Evolutionary conservation across 495 filamentous ascomycete species (phyloP).

Genomic region (Ramalina intermedia): DNA sequence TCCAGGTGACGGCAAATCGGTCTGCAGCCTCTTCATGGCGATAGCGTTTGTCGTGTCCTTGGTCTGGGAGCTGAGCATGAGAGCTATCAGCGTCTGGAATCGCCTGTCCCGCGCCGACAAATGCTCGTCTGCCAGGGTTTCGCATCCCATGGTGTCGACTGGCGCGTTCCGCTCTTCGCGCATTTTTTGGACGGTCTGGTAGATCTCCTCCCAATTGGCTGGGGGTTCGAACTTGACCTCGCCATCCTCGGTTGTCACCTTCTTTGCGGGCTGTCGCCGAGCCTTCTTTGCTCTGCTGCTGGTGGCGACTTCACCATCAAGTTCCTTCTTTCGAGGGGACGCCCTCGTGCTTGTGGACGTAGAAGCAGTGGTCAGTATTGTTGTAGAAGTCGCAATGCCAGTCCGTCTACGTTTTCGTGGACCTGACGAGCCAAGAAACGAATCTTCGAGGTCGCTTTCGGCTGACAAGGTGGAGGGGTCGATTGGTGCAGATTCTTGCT

Average conservation of each 20-base stretch:
- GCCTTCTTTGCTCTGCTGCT: conserved; percentile 24
- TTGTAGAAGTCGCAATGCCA: conserved; percentile 10
- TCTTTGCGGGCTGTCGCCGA: conserved; percentile 50
- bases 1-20: conserved; percentile 43
- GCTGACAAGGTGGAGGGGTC: conserved; percentile 25
- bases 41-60: conserved; percentile 87
- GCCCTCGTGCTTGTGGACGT: conserved; percentile 6
- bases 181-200: conserved; percentile 65
- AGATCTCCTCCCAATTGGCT: conserved; percentile 73
- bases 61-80: conserved; percentile 96
- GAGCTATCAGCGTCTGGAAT: conserved; percentile 78
- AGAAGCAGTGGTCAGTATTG: conserved; percentile 15
- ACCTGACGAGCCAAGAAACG: conserved; percentile 24
- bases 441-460: conserved; percentile 48
- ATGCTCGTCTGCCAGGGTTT: conserved; percentile 47
- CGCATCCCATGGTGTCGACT: conserved; percentile 97
- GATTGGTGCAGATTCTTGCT: conserved; percentile 22
- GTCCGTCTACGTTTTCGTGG: conserved; percentile 38
- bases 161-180: conserved; percentile 63
- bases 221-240: conserved; percentile 48
- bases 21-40: conserved; percentile 67
- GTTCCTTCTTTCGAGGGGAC: conserved; percentile 10
- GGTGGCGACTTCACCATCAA: conserved; percentile 14
- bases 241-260: conserved; percentile 41
- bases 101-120: conserved; percentile 50